Evolutionary conservation across 148 eudicot genomes (phyloP), one percentile per base, ranked within the genome.

Genomic region (Diospyros lotus): DNA sequence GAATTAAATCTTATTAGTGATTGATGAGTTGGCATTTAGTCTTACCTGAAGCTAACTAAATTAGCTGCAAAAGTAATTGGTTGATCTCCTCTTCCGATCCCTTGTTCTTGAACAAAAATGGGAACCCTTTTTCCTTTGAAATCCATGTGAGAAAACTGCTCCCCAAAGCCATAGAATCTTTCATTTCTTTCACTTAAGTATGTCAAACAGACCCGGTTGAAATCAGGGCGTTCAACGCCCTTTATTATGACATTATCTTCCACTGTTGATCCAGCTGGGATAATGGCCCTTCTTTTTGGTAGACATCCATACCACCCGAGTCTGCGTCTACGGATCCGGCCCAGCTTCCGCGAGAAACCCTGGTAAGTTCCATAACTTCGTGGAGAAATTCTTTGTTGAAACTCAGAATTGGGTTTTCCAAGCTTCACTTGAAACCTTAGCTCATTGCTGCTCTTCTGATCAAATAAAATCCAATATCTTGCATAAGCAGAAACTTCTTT

Each of bases 31-130:
- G 3, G 46, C 44, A 48, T 68, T 58, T 64, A 40, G 55, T 43
- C 66, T 13, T 79, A 93, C 99, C 99, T 96, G 81, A 91, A 93
- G 85, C 99, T 93, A 73, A 96, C 88, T 81, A 96, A 74, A 82
- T 96, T 96, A 64, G 92, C 91, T 68, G 97, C 98, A 77, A 91
- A 85, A 56, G 94, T 87, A 67, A 96, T 91, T n/a, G 99, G 99
- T 78, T 96, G 99, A 85, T 96, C 98, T 15, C 99, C 99, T 86
- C 99, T 91, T 69, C 99, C 99, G 82, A 96, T 93, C 14, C 99
- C 97, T 81, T 96, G 99, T 65, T 96, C 99, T 87, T 96, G 99
- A 59, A 96, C 99, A 63, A 96, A 83, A 60, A 96, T 96, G 0
- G 99, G 99, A 6, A 96, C 94, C 84, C 93, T 91, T 81, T 87